Base-by-base conservation (phyloP, 78 protist species). In the Chrysochromulina tobinii region DNA sequence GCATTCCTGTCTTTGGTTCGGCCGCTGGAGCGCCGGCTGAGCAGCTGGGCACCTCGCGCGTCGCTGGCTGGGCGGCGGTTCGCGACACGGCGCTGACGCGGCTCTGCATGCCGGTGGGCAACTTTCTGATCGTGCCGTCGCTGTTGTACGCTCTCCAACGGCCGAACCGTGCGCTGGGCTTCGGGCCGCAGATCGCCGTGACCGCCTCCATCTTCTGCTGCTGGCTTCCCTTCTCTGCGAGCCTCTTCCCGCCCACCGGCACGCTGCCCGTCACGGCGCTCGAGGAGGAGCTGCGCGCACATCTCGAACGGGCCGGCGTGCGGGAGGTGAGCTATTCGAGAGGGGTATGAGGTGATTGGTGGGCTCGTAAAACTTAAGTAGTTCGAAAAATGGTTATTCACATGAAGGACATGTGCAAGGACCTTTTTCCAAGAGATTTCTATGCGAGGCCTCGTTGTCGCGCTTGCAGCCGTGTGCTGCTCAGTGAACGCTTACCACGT, bases 241-340 rank as follows among this genome's bases (percentile, higher is more conserved):
- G n/a, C 72, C 7, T 21, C 72, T 66, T 15, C n/a, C 72, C 72
- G n/a, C 72, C 72, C 72, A 14, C 18, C 72, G 72, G 72, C 18
- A 15, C 9, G 25, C 17, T 66, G 18, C 25, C 72, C 25, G 9
- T 66, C n/a, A 21, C 7, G 9, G n/a, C 9, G 72, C 7, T 66
- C n/a, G 72, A 66, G 72, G n/a, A 9, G n/a, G n/a, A 66, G 9
- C 5, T 66, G 18, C 72, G 97, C 79, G 38, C 38, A 38, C 38
- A 38, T 38, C 38, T 38, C 38, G 38, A 38, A 38, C 38, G 38
- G 38, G 38, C 0, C 38, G 38, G 38, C 38, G 38, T 38, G 38
- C 38, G 38, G 38, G 38, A 38, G 38, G 38, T 38, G 38, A 38
- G 38, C 38, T 38, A 38, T 38, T 38, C 38, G 38, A 38, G 38